Base-by-base conservation (phyloP, 768 basidiomycete genomes). In the Collybia nuda region DNA sequence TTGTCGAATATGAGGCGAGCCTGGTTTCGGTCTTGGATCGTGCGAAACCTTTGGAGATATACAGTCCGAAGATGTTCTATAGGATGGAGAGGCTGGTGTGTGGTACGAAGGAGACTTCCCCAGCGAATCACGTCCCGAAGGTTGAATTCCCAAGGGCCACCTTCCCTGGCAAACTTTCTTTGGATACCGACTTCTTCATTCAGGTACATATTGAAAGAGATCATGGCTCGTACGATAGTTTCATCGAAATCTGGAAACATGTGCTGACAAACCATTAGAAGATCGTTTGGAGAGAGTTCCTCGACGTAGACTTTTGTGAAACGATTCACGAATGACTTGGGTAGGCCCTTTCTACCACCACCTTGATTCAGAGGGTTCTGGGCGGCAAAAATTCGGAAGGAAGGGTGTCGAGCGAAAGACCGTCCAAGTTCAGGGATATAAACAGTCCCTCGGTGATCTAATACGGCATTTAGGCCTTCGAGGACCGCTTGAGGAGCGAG, bases 111-210 rank as follows among this genome's bases (percentile, higher is more conserved):
- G 35, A 88, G 79, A 0, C 75, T 75, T 28, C 87, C 83, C 95
- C 97, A 97, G 40, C 97, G 83, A 51, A 93, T 81, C 50, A 98
- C 77, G 67, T 99, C 96, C 12, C 96, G 89, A 24, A 99, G 76
- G 64, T 99, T 99, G 75, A 98, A 97, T 63, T 99, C 96, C 96
- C 96, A 99, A 4, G 96, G 97, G 48, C 82, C 77, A 7, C 95
- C 95, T 47, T 88, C 82, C 32, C 81, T 76, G 2, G 81, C 94
- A 64, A 97, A 93, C 2, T 76, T 56, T 17, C 82, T 79, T 45
- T 79, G 78, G 18, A 81, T 57, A 55, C 80, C 81, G 7, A 88
- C 82, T 59, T 85, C 82, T 6, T 83, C 75, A 44, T 85, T 84
- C 40, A 98, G 73, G 9, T 72, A 72, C 49, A 76, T 71, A 63